Evolutionary conservation across 2,329 filamentous ascomycete species (phyloP), one percentile per base, ranked within the genome.

Genomic region (Penicillium olsonii): DNA sequence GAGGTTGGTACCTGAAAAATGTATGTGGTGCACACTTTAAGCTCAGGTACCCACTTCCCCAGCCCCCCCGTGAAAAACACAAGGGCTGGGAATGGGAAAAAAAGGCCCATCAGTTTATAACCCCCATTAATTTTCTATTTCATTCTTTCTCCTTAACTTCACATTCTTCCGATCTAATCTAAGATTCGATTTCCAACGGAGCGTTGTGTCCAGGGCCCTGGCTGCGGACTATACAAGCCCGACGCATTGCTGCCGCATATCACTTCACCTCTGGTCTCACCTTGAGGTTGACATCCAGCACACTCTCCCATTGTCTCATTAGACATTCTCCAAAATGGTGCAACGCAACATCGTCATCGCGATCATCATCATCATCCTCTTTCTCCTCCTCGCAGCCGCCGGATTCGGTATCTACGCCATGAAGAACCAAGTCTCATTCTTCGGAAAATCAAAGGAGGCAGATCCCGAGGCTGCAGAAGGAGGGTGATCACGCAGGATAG

Each of bases 321-420:
- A 41, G 20, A 39, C 29, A 12, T 31, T 31, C 29, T 11, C 39
- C 53, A 68, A 58, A 44, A 76, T 75, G 68, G 67, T 75, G 17
- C 61, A 76, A 54, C 65, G 67, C 50, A 78, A 78, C 63, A 68
- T 76, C 59, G 67, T 73, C 57, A 75, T 78, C 53, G 76, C 75
- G 12, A 70, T 78, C 49, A 78, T 78, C 60, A 70, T 78, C 55
- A 76, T 78, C 56, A 53, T 75, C 37, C 67, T 78, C 46, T 78
- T 78, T 59, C 52, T 78, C 42, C 51, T 78, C 39, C 70, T 78
- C 33, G 72, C 71, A 17, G 50, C 74, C 20, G 68, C 71, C 34
- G 74, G 70, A 4, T 74, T 68, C 43, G 60, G 59, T 9, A 70
- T 71, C 54, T 72, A 62, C 45, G 63, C 66, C 5, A 60, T 67